phyloP scores from a whole-genome alignment of 257 asterid species.

The Ilex asprella region DNA sequence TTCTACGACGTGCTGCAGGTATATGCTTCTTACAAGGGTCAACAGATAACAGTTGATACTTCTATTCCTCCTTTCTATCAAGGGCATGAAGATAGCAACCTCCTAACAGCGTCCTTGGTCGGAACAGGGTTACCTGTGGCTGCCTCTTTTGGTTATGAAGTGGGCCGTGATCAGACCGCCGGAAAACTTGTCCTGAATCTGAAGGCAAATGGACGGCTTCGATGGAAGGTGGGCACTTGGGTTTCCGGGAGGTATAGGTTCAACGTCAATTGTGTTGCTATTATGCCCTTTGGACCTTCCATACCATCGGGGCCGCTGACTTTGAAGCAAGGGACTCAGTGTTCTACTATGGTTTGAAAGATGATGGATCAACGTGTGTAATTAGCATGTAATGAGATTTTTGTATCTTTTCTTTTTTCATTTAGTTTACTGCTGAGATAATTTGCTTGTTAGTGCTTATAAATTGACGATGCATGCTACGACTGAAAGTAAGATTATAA shows the following conservation, averaged over 20 bases:
- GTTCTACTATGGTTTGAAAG: constrained; percentile 64
- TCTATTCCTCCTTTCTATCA: constrained; percentile 72
- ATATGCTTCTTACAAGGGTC: constrained; percentile 69
- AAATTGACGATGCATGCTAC: not conserved
- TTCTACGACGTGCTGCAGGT: constrained; percentile 60
- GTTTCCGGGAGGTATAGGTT: constrained; percentile 86
- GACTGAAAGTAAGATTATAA: not conserved
- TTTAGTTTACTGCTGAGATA: not conserved
- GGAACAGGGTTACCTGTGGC: constrained; percentile 66
- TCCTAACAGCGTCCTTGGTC: constrained; percentile 49
- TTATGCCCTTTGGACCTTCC: constrained; percentile 54
- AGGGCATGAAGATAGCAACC: constrained; percentile 55
- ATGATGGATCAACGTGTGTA: not conserved
- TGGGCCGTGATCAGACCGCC: constrained; percentile 42
- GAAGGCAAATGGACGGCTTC: constrained; percentile 55
- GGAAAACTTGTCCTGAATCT: constrained; percentile 47
- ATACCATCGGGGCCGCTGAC: constrained; percentile 56
- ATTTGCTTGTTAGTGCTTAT: not conserved
- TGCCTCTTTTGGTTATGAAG: constrained; percentile 58
- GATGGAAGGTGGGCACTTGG: constrained; percentile 96
- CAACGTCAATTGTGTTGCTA: constrained; percentile 50
- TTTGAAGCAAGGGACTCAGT: constrained; percentile 54
- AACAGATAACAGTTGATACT: constrained; percentile 52
- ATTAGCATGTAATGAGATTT: not conserved
- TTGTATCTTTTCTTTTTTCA: no score